phyloP scores from a whole-genome alignment of 2,329 filamentous ascomycete species.

The Rhinocladiella mackenziei region DNA sequence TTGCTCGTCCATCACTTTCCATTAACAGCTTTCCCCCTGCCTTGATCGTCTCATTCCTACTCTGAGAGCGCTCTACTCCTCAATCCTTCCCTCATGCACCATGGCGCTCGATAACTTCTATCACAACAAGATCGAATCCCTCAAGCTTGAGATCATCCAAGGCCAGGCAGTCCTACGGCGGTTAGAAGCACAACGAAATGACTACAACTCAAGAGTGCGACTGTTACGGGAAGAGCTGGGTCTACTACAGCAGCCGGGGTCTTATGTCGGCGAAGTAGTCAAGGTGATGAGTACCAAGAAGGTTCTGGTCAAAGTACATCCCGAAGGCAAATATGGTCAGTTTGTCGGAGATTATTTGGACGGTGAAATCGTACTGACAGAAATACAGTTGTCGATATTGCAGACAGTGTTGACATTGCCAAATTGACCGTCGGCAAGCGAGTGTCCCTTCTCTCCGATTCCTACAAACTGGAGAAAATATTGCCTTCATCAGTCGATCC shows the following conservation, averaged over 20 bases:
- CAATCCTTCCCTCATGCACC: conserved; percentile 39
- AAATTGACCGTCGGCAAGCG: conserved; percentile 98
- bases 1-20: not conserved
- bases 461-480: conserved; percentile 98
- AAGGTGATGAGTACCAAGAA: conserved; percentile 99
- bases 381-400: conserved; percentile 79
- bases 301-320: conserved; percentile 97
- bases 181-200: conserved; percentile 95
- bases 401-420: conserved; percentile 86
- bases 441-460: conserved; percentile 92
- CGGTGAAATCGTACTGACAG: conserved; percentile 25
- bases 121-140: conserved; percentile 99
- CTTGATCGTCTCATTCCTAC: not conserved
- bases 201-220: conserved; percentile 97
- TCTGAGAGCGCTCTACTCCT: no score
- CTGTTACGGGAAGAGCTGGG: conserved; percentile 93
- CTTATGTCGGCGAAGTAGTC: conserved; percentile 98
- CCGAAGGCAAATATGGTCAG: conserved; percentile 98
- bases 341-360: conserved; percentile 21
- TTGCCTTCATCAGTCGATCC: conserved; percentile 97
- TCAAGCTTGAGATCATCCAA: conserved; percentile 99
- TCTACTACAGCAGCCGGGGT: conserved; percentile 91
- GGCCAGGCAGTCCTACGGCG: conserved; percentile 91
- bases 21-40: not conserved
- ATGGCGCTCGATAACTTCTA: conserved; percentile 99